Evolutionary conservation across 371 early-diverging fungal genomes (phyloP).

Genomic region (Apophysomyces ossiformis): DNA sequence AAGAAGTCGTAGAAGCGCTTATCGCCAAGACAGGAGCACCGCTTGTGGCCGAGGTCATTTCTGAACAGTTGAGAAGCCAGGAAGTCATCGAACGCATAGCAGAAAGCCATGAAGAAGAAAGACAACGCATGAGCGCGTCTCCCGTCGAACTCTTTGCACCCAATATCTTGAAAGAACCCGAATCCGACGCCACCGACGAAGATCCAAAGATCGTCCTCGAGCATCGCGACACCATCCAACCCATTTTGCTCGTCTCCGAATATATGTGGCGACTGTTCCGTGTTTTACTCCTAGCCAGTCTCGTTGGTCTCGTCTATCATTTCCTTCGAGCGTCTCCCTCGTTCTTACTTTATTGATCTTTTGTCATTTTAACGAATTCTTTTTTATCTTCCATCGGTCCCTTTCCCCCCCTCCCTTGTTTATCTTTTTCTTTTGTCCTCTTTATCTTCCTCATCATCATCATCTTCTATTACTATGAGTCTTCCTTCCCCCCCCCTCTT

Average conservation of each 20-base stretch:
- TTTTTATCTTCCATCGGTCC: background rate
- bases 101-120: slow-evolving; percentile 36
- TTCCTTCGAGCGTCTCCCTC: slow-evolving; percentile 29
- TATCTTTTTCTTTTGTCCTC: background rate
- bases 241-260: slow-evolving; percentile 31
- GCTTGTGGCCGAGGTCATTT: slow-evolving; percentile 44
- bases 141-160: slow-evolving; percentile 23
- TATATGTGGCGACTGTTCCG: slow-evolving; percentile 49
- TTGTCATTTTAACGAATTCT: slow-evolving; percentile 9
- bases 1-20: slow-evolving; percentile 49
- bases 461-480: background rate
- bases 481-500: background rate
- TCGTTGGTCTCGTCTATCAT: slow-evolving; percentile 45
- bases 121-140: slow-evolving; percentile 8
- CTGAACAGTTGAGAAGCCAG: slow-evolving; percentile 47
- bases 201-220: background rate
- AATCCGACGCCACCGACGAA: slow-evolving; percentile 11
- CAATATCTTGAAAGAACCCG: slow-evolving; percentile 23
- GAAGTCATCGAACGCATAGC: slow-evolving; percentile 50
- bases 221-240: slow-evolving; percentile 10
- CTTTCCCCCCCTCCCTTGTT: background rate
- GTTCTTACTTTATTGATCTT: slow-evolving; percentile 17
- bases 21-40: slow-evolving; percentile 51
- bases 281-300: slow-evolving; percentile 40
- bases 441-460: background rate